Base-by-base conservation (phyloP, 345 rosid genomes). In the Salix udensis region DNA sequence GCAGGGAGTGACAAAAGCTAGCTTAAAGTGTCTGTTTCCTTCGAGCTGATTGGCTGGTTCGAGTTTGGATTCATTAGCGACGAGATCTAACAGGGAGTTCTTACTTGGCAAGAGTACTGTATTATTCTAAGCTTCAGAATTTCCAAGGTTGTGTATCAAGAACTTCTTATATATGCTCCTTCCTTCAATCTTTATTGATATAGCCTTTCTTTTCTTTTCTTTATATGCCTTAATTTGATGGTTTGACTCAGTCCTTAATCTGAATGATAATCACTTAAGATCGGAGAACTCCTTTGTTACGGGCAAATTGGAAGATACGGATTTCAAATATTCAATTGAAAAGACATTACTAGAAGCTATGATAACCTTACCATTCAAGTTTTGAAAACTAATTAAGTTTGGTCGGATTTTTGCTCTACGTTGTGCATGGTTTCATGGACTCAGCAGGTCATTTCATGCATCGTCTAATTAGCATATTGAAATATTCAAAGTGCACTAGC, bases 61-160 rank as follows among this genome's bases (percentile, higher is more conserved):
- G 65, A 40, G 39, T 37, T 65, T 65, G 40, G 52, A 40, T 78
- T 82, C 75, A 23, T 37, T 60, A 50, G 31, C 64, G 60, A 55
- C 31, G 77, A 81, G 87, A 86, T 87, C 87, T 77, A 72, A 42
- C 65, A 72, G 66, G 53, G 74, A 69, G 36, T 37, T 74, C 78
- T 77, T 39, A 73, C 69, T 75, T 67, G 62, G 40, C 42, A 44
- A 44, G 53, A 68, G 39, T 61, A 21, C 73, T 53, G 8, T 30
- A 24, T n/a, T 31, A 10, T 3, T 58, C 64, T 23, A n/a, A 36
- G 14, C 28, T 3, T 19, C 52, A 79, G 42, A 66, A 50, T 69
- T 74, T 37, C 68, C 85, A 72, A 84, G 79, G 82, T 81, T 68
- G 71, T 62, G 61, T 58, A 74, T 70, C 71, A 61, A 76, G 73